phyloP scores from a whole-genome alignment of 768 basidiomycete genomes.

The Leucosporidium yakuticum region DNA sequence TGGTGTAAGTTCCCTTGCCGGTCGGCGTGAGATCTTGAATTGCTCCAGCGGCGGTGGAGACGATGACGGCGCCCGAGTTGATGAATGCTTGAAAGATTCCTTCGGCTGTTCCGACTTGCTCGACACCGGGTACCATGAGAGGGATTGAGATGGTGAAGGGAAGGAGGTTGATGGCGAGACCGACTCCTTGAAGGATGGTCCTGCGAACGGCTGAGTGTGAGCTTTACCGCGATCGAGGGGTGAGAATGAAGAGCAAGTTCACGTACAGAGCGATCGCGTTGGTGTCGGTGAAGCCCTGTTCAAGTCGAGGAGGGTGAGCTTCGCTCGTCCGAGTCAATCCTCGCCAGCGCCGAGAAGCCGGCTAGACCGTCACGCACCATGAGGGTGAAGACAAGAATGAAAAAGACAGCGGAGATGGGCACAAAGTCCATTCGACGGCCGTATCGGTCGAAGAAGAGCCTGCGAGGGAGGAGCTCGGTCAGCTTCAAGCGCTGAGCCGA shows the following conservation, averaged over 20 bases:
- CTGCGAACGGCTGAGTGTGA: no score
- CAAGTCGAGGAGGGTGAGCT: no score
- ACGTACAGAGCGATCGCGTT: slow-evolving; percentile 7
- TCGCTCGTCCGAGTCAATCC: no score
- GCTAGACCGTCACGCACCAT: no score
- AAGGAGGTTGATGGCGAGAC: slow-evolving; percentile 16
- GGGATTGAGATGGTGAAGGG: slow-evolving; percentile 23
- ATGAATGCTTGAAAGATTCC: slow-evolving; percentile 1
- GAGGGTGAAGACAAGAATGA: slow-evolving; percentile 15
- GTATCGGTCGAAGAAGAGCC: slow-evolving; percentile 14
- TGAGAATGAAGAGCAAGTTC: no score
- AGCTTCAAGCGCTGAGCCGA: no score
- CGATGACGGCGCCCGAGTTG: slow-evolving; percentile 15
- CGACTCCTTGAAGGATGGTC: slow-evolving; percentile 14
- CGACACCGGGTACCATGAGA: background rate
- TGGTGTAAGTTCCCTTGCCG: background rate
- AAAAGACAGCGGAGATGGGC: slow-evolving; percentile 3
- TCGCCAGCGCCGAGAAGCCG: background rate
- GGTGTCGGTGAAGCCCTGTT: slow-evolving; percentile 1
- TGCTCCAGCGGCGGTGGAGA: background rate
- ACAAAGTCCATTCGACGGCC: slow-evolving; percentile 17
- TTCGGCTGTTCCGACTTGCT: no score
- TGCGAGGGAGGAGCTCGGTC: background rate
- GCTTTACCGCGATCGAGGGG: no score
- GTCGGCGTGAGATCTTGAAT: background rate